Evolutionary conservation across 768 basidiomycete species (phyloP), one percentile per base, ranked within the genome.

Genomic region (Gloeopeniophorella convolvens): DNA sequence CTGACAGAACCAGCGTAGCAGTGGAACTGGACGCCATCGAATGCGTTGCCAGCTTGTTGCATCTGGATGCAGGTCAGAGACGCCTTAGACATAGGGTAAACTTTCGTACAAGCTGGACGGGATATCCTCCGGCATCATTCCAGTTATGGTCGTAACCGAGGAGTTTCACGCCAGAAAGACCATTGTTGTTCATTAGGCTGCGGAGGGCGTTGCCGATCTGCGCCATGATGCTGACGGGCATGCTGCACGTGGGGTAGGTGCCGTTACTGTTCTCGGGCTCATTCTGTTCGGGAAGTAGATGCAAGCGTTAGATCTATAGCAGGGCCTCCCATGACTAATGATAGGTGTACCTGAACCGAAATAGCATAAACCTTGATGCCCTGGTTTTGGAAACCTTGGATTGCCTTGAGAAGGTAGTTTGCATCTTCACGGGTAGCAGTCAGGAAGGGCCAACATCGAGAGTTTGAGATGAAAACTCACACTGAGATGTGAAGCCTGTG

Each of bases 101-200:
- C n/a, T n/a, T n/a, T n/a, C 70, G 46, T 33, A 77, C 76, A 70
- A 73, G 54, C 67, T 77, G 66, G 1, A 82, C 72, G 0, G 85
- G 80, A 56, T 88, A 88, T 10, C 70, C 64, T 5, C 69, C 76
- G 13, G 82, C 82, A 51, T 78, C 73, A 43, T 72, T 68, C 87
- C 87, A 89, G 60, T 89, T 89, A 58, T 89, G 86, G 59, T 86
- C 78, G 53, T 71, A 77, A 20, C 84, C 86, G 28, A 87, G 71
- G 32, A 89, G 70, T 64, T 79, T 83, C 33, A 80, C 77, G 15
- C 60, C 59, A 0, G 72, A 71, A 37, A 86, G 73, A 0, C 81
- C 80, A 50, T 83, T 80, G 37, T 72, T 74, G 59, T 88, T 69
- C 63, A 89, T 72, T 13, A 86, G 63, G 3, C 67, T 70, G 12